Evolutionary conservation across 345 rosid species (phyloP), one percentile per base, ranked within the genome.

Genomic region (Turritis glabra): DNA sequence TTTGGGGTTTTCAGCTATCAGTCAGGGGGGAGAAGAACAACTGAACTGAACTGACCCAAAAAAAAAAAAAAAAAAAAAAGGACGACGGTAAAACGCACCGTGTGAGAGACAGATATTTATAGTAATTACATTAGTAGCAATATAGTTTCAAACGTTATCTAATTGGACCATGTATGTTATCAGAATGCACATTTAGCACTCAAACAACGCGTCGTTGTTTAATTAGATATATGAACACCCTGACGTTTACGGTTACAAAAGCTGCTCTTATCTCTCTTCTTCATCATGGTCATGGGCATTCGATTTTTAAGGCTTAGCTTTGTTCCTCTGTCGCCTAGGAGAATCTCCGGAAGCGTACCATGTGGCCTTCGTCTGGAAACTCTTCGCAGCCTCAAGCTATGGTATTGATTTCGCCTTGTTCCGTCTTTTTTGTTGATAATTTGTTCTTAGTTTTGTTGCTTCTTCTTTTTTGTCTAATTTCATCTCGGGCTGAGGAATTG

Each of bases 301-400:
- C n/a, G 61, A 38, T n/a, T 50, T 6, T 3, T 9, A 11, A 25
- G 37, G 63, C 59, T 61, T 27, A 22, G 64, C 74, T 48, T 66
- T 37, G 56, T 46, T 44, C 0, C 69, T 67, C 55, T 35, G 13
- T 41, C 17, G 57, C 57, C 18, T 30, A 54, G 52, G 79, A 47
- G 30, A 61, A 32, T 60, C 64, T 44, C 54, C 14, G 23, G 23
- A 6, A 52, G 54, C 47, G 8, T 4, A 52, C 29, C 18, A 69
- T 76, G 80, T 76, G 80, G 80, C 8, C 71, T 44, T 76, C 80
- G 13, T 70, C 80, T 44, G 53, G 75, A 46, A 76, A 63, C 71
- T 54, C 75, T 26, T 69, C 80, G 17, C 75, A 54, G 60, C 59
- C 80, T 76, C 75, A 69, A 46, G 59, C 75, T 46, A 76, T 46